Conservation (phyloP, 2,329 filamentous ascomycete species). For the Ophiostoma quercus region DNA sequence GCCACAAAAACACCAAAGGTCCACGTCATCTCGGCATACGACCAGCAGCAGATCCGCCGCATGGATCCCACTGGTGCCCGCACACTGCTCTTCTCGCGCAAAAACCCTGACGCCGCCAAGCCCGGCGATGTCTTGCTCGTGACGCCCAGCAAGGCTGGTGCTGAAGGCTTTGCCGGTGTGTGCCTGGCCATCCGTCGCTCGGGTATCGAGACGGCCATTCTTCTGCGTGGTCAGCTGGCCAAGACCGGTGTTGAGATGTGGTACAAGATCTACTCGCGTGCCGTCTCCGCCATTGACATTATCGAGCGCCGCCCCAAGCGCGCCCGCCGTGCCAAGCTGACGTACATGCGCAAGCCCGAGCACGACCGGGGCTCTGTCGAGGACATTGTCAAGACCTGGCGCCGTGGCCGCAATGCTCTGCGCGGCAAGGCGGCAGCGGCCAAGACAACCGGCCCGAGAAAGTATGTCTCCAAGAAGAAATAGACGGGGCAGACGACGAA, state of each 20-base stretch:
- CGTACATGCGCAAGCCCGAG: constrained; percentile 82
- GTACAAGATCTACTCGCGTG: constrained; percentile 90
- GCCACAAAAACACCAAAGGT: constrained; percentile 23
- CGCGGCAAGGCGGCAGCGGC: constrained; percentile 29
- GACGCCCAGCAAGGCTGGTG: constrained; percentile 68
- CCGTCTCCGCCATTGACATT: constrained; percentile 85
- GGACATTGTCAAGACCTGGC: constrained; percentile 64
- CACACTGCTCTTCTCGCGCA: constrained; percentile 70
- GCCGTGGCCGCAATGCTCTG: constrained; percentile 39
- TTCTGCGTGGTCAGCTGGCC: constrained; percentile 80
- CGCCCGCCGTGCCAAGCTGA: constrained; percentile 79
- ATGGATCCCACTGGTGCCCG: constrained; percentile 85
- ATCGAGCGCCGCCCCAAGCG: constrained; percentile 81
- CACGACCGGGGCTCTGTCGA: constrained; percentile 86
- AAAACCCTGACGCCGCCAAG: constrained; percentile 72
- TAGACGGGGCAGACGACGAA: neutral
- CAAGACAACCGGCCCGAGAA: constrained; percentile 20
- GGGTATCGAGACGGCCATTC: constrained; percentile 82
- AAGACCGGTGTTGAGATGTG: constrained; percentile 92
- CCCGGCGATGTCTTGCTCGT: constrained; percentile 90
- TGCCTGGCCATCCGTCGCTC: constrained; percentile 79
- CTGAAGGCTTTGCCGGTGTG: constrained; percentile 85
- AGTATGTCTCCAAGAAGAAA: constrained; percentile 21
- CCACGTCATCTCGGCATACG: constrained; percentile 63
- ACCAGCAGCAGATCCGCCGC: constrained; percentile 60